Base-by-base conservation (phyloP, 305 asterid species). In the Ilex paraguariensis region DNA sequence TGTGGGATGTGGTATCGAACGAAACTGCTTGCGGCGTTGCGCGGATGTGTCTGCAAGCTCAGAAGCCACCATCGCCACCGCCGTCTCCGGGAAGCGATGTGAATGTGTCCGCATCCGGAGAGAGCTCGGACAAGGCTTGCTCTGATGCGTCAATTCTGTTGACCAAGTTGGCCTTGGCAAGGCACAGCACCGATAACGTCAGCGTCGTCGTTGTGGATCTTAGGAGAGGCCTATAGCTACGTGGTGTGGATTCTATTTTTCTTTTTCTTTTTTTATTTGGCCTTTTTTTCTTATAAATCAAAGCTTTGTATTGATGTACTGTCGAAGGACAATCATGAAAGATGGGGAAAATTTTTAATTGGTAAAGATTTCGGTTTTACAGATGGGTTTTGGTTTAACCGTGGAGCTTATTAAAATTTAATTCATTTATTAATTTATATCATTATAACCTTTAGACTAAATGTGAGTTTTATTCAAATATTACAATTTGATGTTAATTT, bases 11-110 rank as follows among this genome's bases (percentile, higher is more conserved):
- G 33, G 93, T 92, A 2, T 82, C 98, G 0, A 89, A 87, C 63
- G 91, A 87, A 44, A 92, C 97, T 5, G 98, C 98, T 0, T 92
- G 98, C 42, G 78, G 86, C 51, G 97, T 92, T 56, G 98, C 97
- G 9, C 88, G 90, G 2, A 89, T 77, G 91, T 92, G 98, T 63
- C 73, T 92, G 9, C 83, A 74, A 57, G 81, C 86, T 0, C 51
- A 86, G 12, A 80, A 75, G 17, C 82, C 81, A 2, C 77, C 76
- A 0, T 80, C 94, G 5, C 83, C 88, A 28, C 73, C 74, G 0
- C 56, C 70, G 4, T 81, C 90, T 3, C 89, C 83, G 36, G 84
- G 74, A 6, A 83, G 31, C 17, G 84, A 80, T 13, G 53, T 57
- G 2, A 74, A 59, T 0, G 80, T 72, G 5, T 66, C 76, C 44